Base-by-base conservation (phyloP, 2,329 filamentous ascomycete genomes). In the Fusarium nurragi region DNA sequence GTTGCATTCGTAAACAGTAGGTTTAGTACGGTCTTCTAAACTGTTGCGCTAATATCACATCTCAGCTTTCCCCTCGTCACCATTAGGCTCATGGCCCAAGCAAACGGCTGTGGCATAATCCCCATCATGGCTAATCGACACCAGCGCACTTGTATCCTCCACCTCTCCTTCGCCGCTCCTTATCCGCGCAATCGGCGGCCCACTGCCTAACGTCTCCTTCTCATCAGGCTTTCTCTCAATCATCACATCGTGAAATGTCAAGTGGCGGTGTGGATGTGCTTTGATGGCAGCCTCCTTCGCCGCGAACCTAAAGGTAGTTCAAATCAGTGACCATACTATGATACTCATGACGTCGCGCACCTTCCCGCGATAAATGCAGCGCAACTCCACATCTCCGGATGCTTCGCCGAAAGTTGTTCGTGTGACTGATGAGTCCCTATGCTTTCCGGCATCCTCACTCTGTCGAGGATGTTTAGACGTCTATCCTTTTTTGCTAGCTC, bases 61-160 rank as follows among this genome's bases (percentile, higher is more conserved):
- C 9, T 40, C 36, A 22, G 6, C n/a, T 14, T n/a, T 7, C n/a
- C 18, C 30, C 5, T n/a, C 14, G 11, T 28, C 10, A 16, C 37
- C 22, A 22, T 43, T 25, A 25, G 60, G 57, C 11, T 77, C 73
- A 25, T 71, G 69, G n/a, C 84, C 87, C 30, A 92, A 65, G 64
- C 89, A 91, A 1, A 89, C 82, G 8, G 90, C 90, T 19, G 85
- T 88, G 11, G 93, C 93, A 77, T 93, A 97, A 9, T 92, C 89
- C 3, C 86, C 89, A 76, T 97, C 94, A 75, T 97, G 94, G 71
- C 90, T 95, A 69, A 97, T 96, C 59, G 90, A 94, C 40, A 97
- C 74, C 71, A 86, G 82, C 14, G 88, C 92, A 46, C 87, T 80
- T 65, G 87, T 84, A 58, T 81, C 74, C n/a, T 67, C 73, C 18